A percentile compares a stretch with the other conserved stretches of the same genome.
phyloP scores from a whole-genome alignment of 2,329 filamentous ascomycete genomes.

The Claviceps africana region DNA sequence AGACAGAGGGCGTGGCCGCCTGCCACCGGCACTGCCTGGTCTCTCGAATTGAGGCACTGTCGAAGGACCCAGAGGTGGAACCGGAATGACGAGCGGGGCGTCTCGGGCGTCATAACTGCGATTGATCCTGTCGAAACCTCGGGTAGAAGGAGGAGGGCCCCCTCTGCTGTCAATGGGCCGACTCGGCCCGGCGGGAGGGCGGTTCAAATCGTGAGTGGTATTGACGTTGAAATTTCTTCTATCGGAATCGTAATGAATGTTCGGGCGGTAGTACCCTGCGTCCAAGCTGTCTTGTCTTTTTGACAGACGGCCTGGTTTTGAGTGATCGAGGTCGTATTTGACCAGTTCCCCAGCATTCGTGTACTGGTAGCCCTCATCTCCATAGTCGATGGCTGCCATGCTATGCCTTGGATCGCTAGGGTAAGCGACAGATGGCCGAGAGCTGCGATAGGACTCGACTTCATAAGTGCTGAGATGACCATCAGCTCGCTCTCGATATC shows the following conservation, averaged over 20 bases:
- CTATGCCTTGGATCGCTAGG: conserved; percentile 29
- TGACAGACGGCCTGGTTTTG: conserved; percentile 22
- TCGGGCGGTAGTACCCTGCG: conserved; percentile 40
- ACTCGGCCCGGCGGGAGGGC: conserved; percentile 24
- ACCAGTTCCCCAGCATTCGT: conserved; percentile 49
- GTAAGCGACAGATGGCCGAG: conserved; percentile 33
- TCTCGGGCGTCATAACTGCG: conserved; percentile 32
- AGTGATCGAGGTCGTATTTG: conserved; percentile 45
- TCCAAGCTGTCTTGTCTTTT: conserved; percentile 42
- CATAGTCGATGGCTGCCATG: conserved; percentile 35
- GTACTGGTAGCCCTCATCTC: conserved; percentile 48
- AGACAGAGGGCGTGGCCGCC: conserved; percentile 31
- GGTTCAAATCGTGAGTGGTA: conserved; percentile 28
- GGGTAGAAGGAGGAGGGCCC: conserved; percentile 52
- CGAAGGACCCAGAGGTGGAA: conserved; percentile 22
- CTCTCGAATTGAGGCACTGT: conserved; percentile 8
- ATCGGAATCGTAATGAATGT: conserved; percentile 36
- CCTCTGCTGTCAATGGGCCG: conserved; percentile 26
- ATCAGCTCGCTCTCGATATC: conserved; percentile 35
- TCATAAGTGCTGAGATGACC: conserved; percentile 24
- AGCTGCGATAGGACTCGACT: conserved; percentile 32
- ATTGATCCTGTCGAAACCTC: conserved; percentile 57
- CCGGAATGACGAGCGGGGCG: conserved; percentile 28
- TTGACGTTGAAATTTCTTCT: conserved; percentile 31
- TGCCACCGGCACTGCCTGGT: conserved; percentile 7